Evolutionary conservation across 257 asterid genomes (phyloP).

Genomic region (Plectranthus barbatus): DNA sequence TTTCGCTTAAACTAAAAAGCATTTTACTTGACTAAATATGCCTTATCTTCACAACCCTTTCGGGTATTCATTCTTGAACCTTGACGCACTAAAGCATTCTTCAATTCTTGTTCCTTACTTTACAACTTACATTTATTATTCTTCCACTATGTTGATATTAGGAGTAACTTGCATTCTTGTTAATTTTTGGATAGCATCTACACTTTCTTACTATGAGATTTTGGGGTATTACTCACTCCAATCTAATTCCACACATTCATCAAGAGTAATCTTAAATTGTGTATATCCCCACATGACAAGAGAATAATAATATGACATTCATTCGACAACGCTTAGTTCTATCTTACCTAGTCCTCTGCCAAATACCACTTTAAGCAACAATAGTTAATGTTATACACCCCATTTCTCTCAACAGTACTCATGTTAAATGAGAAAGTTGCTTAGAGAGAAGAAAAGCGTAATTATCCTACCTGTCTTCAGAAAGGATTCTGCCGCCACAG

Average conservation of each 20-base stretch:
- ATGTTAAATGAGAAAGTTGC: background rate
- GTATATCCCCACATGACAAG: background rate
- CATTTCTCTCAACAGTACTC: background rate
- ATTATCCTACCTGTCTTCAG: constrained; percentile 62
- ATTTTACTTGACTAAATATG: too few species aligned
- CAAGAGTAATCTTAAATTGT: background rate
- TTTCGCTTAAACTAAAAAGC: too few species aligned
- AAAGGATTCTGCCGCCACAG: constrained; percentile 92
- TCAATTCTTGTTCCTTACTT: background rate
- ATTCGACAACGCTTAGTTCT: background rate
- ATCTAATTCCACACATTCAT: background rate
- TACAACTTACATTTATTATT: background rate
- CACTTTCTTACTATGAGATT: background rate
- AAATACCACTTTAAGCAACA: background rate
- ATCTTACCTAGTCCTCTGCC: background rate
- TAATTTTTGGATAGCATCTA: background rate
- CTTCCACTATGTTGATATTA: background rate
- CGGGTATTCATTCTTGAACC: background rate
- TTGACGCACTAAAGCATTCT: background rate
- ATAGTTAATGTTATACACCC: background rate
- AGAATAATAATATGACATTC: background rate
- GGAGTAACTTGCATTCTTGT: background rate
- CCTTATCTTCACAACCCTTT: background rate
- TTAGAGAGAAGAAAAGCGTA: background rate
- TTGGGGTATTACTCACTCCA: background rate